Conservation (phyloP, 371 early-diverging fungal genomes). For the Mucor irregularis region DNA sequence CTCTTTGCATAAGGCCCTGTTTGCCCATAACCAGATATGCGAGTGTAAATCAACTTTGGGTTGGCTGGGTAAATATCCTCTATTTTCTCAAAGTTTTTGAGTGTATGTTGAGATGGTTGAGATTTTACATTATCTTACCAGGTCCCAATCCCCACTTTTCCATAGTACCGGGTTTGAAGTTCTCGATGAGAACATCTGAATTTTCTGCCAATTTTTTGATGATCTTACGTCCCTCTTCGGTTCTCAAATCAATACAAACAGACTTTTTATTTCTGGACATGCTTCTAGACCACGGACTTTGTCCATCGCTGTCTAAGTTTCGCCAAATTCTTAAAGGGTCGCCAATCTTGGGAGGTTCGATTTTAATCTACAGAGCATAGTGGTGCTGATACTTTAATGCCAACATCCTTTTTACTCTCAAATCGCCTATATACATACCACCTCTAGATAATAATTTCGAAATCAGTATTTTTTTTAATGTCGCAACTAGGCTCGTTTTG, state of each 20-base stretch:
- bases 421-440: constrained; percentile 16
- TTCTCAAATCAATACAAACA: constrained; percentile 50
- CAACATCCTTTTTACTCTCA: too few relatives aligned
- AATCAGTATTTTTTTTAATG: neutral
- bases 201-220: constrained; percentile 46
- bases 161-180: constrained; percentile 62
- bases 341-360: constrained; percentile 54
- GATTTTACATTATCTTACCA: constrained; percentile 21
- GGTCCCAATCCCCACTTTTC: constrained; percentile 66
- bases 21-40: constrained; percentile 58
- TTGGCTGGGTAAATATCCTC: constrained; percentile 47
- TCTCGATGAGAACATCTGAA: constrained; percentile 58
- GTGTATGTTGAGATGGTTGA: neutral
- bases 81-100: neutral
- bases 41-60: constrained; percentile 51
- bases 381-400: too few relatives aligned
- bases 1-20: constrained; percentile 56
- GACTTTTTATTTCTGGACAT: constrained; percentile 59
- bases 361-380: constrained; percentile 52
- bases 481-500: too few relatives aligned
- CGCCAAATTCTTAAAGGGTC: constrained; percentile 60
- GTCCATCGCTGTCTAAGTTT: constrained; percentile 50
- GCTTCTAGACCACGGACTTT: constrained; percentile 54
- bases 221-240: constrained; percentile 47
- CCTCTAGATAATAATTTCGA: constrained; percentile 16